Base-by-base conservation (phyloP, 108 stramenopile species). In the Cyclotella atomus region DNA sequence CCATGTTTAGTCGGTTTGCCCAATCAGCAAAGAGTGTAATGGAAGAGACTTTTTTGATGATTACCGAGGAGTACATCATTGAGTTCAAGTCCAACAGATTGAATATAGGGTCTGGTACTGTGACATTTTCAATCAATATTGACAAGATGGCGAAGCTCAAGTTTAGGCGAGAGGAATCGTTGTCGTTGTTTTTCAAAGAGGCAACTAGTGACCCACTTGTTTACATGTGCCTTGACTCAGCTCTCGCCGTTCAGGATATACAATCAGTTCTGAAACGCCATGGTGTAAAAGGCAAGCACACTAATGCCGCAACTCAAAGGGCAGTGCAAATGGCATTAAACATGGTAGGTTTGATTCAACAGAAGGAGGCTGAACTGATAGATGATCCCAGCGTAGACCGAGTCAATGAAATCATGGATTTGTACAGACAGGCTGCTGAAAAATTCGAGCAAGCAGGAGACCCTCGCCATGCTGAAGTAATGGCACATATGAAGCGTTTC, bases 391-490 rank as follows among this genome's bases (percentile, higher is more conserved):
- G 76, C 49, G 84, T 88, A 27, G 88, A 93, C 21, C 64, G 86
- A 10, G 93, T 96, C 23, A 93, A 91, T 64, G 90, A 91, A 61
- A 96, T 96, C 52, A 96, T 96, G 95, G 95, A 96, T 74, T 62
- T 96, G 63, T 96, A 93, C 71, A 80, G 95, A 41, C 92, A 94
- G 61, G 91, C 95, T 14, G 93, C 93, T 43, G 95, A 96, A 66
- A 89, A 89, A 35, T 96, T 96, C 56, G 92, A 92, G 75, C 62
- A 64, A 9, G 92, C 93, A 25, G 95, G 95, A 34, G 95, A 96
- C 78, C 76, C 88, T 21, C 85, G 95, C 56, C 93, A 96, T 71
- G 76, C 87, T 55, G 91, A 94, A 76, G 92, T 94, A 2, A 88
- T 94, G 65, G 86, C 83, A 15, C 91, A 91, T 62, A 91, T 96